phyloP scores from a whole-genome alignment of 2,329 filamentous ascomycete species.

The Calonectria crousiana region DNA sequence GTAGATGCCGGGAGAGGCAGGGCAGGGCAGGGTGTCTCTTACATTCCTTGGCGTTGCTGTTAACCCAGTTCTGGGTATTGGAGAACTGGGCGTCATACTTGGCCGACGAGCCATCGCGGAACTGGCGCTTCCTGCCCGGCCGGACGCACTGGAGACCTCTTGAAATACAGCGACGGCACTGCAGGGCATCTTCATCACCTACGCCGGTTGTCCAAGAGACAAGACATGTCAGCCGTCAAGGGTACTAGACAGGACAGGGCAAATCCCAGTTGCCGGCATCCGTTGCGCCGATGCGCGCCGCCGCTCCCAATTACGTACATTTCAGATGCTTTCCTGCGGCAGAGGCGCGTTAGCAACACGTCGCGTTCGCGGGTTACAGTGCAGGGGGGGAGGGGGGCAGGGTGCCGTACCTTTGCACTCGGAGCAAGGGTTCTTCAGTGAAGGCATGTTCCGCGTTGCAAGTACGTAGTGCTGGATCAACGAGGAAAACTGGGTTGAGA shows the following conservation, averaged over 20 bases:
- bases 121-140: conserved; percentile 15
- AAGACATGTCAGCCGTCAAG: conserved; percentile 12
- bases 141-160: conserved; percentile 34
- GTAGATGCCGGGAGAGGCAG: too few species aligned
- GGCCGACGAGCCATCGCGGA: conserved; percentile 37
- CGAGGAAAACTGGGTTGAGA: conserved; percentile 1
- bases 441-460: conserved; percentile 25
- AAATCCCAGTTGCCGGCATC: not conserved
- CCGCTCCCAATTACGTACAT: conserved; percentile 25
- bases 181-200: conserved; percentile 26
- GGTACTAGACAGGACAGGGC: too few species aligned
- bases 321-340: conserved; percentile 37
- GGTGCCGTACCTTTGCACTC: conserved; percentile 35
- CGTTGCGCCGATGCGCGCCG: not conserved
- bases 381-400: not conserved
- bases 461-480: not conserved
- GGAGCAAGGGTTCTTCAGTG: conserved; percentile 31
- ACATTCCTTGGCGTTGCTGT: conserved; percentile 38
- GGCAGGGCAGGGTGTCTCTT: accelerated
- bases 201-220: not conserved
- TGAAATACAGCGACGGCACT: conserved; percentile 23
- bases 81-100: conserved; percentile 40
- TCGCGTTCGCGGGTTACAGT: accelerated
- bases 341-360: not conserved
- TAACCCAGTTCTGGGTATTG: conserved; percentile 36